Evolutionary conservation across 495 filamentous ascomycete species (phyloP).

Genomic region (Cenococcum geophilum): DNA sequence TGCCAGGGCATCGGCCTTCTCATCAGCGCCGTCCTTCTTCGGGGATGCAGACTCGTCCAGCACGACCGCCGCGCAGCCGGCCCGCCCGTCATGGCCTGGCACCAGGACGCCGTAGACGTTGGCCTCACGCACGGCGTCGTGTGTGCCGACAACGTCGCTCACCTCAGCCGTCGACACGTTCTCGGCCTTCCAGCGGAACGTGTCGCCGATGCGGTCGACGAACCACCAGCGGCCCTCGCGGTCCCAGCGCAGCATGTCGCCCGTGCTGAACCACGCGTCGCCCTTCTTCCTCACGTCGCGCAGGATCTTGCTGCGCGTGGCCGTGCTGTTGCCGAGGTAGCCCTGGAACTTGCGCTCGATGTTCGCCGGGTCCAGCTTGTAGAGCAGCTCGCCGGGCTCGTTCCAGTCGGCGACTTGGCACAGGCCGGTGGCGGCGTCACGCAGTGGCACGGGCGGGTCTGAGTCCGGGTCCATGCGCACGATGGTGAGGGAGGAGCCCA

Average conservation of each 20-base stretch:
- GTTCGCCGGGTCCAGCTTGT: slow-evolving; percentile 60
- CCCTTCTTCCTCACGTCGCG: slow-evolving; percentile 71
- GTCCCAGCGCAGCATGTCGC: slow-evolving; percentile 72
- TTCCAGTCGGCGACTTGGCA: slow-evolving; percentile 55
- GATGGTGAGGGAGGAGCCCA: slow-evolving; percentile 49
- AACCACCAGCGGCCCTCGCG: slow-evolving; percentile 73
- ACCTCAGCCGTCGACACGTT: slow-evolving; percentile 83
- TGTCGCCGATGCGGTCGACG: slow-evolving; percentile 54
- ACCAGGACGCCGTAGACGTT: slow-evolving; percentile 85
- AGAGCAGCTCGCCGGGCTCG: slow-evolving; percentile 76
- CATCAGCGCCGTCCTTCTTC: slow-evolving; percentile 2
- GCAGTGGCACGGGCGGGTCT: slow-evolving; percentile 61
- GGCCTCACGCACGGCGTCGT: slow-evolving; percentile 64
- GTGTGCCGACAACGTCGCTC: slow-evolving; percentile 60
- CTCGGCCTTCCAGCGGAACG: slow-evolving; percentile 38
- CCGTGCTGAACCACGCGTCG: slow-evolving; percentile 81
- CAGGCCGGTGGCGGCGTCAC: slow-evolving; percentile 66
- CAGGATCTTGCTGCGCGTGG: slow-evolving; percentile 73
- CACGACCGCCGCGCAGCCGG: slow-evolving; percentile 66
- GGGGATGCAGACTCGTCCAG: slow-evolving; percentile 21
- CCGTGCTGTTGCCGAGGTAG: slow-evolving; percentile 71
- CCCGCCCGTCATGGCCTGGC: slow-evolving; percentile 78
- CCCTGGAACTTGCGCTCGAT: slow-evolving; percentile 69
- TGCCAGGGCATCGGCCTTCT: slow-evolving; percentile 5
- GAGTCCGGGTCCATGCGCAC: slow-evolving; percentile 59